Conservation (phyloP, 768 basidiomycete species). For the Pleurotus giganteus region DNA sequence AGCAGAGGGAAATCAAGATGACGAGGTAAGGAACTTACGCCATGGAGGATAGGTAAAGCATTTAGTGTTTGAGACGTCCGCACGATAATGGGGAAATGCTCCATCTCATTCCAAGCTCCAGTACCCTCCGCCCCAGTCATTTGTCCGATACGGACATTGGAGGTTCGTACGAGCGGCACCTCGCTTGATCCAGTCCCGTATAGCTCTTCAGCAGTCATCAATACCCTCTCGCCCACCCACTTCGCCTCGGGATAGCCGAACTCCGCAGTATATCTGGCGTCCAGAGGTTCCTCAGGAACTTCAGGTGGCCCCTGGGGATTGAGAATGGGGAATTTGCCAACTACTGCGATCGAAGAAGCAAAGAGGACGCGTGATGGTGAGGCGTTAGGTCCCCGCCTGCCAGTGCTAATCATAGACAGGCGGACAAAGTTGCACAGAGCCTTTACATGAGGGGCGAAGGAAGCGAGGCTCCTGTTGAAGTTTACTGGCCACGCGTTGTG, state of each 20-base stretch:
- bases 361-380: conserved; percentile 31
- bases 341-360: conserved; percentile 35
- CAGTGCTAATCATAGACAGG: conserved; percentile 21
- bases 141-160: conserved; percentile 32
- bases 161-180: conserved; percentile 18
- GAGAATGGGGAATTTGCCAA: conserved; percentile 27
- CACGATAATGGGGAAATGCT: conserved; percentile 34
- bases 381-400: conserved; percentile 13
- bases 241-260: conserved; percentile 36
- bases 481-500: conserved; percentile 45
- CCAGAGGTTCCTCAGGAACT: conserved; percentile 30
- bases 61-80: conserved; percentile 25
- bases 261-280: conserved; percentile 22
- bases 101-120: conserved; percentile 35
- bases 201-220: conserved; percentile 25
- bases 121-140: conserved; percentile 35
- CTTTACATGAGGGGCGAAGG: conserved; percentile 40
- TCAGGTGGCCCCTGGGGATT: conserved; percentile 24
- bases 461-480: conserved; percentile 37
- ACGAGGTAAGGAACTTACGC: conserved; percentile 20
- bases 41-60: conserved; percentile 26
- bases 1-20: neutral
- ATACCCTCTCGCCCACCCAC: conserved; percentile 34
- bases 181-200: conserved; percentile 19
- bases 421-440: conserved; percentile 31